A percentile compares a stretch with the other conserved stretches of the same genome.
Conservation (phyloP, 2,329 filamentous ascomycete species). For the Shiraia bambusicola region DNA sequence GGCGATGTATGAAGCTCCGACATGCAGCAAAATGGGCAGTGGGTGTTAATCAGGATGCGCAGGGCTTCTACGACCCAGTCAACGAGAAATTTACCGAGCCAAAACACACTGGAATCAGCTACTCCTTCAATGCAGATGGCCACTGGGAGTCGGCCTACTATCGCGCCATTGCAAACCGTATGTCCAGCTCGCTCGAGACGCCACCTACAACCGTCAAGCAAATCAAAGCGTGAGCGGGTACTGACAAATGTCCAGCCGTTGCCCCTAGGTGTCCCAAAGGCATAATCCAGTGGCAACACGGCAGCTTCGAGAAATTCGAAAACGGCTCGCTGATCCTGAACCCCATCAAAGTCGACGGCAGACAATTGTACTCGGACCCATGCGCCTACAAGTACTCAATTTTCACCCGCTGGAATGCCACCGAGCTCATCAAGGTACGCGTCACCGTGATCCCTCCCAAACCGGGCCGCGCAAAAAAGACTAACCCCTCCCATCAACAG, state of each 20-base stretch:
- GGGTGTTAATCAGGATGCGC: conserved; percentile 14
- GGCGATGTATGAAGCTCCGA: conserved; percentile 59
- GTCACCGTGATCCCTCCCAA: not conserved
- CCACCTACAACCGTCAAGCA: not conserved
- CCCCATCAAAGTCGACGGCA: conserved; percentile 66
- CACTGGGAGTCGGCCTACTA: conserved; percentile 71
- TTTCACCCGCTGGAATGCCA: conserved; percentile 68
- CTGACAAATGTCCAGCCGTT: conserved; percentile 50
- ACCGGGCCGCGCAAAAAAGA: not conserved
- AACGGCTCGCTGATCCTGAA: conserved; percentile 62
- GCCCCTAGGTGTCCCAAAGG: conserved; percentile 63
- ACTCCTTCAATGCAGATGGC: conserved; percentile 70
- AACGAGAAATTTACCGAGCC: conserved; percentile 68
- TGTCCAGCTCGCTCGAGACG: conserved; percentile 32
- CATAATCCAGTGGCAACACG: conserved; percentile 74
- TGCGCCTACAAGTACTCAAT: conserved; percentile 57
- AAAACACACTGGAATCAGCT: conserved; percentile 66
- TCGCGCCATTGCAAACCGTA: conserved; percentile 68
- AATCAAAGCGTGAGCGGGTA: not conserved
- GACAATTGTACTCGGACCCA: conserved; percentile 66
- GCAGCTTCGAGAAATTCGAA: conserved; percentile 57
- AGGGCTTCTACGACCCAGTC: conserved; percentile 71
- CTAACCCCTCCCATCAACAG: conserved; percentile 25
- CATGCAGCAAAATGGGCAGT: too few relatives aligned
- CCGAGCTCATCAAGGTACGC: conserved; percentile 61